Evolutionary conservation across 1,284 basidiomycete genomes (phyloP), one percentile per base, ranked within the genome.

Genomic region (Butyriboletus appendiculatus): DNA sequence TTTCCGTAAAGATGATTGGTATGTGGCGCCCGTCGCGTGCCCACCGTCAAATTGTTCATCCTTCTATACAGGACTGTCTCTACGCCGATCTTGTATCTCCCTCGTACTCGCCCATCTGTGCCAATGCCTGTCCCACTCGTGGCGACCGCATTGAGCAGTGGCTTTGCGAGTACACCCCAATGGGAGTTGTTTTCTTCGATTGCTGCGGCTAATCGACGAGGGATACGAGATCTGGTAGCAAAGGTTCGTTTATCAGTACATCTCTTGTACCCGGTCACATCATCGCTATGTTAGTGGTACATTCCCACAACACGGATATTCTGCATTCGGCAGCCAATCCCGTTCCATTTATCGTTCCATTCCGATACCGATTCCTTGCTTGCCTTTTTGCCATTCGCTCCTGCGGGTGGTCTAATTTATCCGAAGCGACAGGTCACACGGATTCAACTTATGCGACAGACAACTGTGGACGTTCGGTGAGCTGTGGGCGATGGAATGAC

Each of bases 61-160:
- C 24, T 43, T 34, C 18, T 48, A 26, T 65, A 45, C 46, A 85
- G 85, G 42, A 71, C 75, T 18, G 68, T 88, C 26, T 78, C 79
- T 9, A 88, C 84, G 2, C 76, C 81, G 1, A 84, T 90, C 64
- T 65, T 80, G n/a, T 88, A 88, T 61, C 73, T 77, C 50, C 87
- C 87, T 22, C 84, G 85, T 6, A 81, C 82, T 33, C 78, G 84
- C 35, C 85, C 88, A 8, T 73, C 81, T 1, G 64, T 67, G 2
- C 75, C 82, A 4, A 66, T 83, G n/a, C 88, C 86, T 12, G 58
- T 66, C 8, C 73, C 80, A 24, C 70, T 86, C 43, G 50, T 58
- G 5, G 62, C 63, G 6, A 60, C 53, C 2, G 48, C 61, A 30
- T 58, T 63, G 39, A 67, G 61, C 26, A 63, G 68, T 28, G 77